A percentile compares a stretch with the other conserved stretches of the same genome.
These are phyloP conservation scores for Penicillium sp. DNA, from an alignment of 2,329 filamentous ascomycete genomes.

Conservation along the genomic window DNA sequence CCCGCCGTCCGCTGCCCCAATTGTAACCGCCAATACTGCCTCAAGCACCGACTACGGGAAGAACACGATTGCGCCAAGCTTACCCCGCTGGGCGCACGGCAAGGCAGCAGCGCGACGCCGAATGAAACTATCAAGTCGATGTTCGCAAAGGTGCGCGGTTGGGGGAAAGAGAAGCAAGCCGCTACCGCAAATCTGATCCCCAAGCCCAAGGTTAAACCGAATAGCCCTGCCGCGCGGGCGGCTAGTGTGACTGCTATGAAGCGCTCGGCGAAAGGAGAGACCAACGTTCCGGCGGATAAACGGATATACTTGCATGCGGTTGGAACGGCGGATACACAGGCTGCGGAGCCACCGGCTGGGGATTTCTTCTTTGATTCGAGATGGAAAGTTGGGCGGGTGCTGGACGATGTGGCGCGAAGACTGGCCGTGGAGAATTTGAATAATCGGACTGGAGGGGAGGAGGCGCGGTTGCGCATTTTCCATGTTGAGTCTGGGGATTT, in stretches of 20 bases:
- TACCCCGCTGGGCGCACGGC: conserved; percentile 59
- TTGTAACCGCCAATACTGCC: conserved; percentile 56
- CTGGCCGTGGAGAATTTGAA: conserved; percentile 52
- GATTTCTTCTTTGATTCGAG: conserved; percentile 81
- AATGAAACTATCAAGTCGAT: conserved; percentile 72
- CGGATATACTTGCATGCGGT: conserved; percentile 90
- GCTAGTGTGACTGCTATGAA: conserved; percentile 79
- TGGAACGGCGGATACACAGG: conserved; percentile 83
- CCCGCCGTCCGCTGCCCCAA: conserved; percentile 55
- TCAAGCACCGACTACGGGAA: conserved; percentile 56
- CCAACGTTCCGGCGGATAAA: conserved; percentile 78
- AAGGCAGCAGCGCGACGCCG: conserved; percentile 47
- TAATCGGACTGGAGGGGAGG: conserved; percentile 52
- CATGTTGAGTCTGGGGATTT: conserved; percentile 89
- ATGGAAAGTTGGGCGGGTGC: conserved; percentile 80
- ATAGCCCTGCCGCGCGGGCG: conserved; percentile 63
- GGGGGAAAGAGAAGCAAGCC: conserved; percentile 77
- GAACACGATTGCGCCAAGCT: conserved; percentile 85
- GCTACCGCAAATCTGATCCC: conserved; percentile 60
- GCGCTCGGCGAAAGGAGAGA: conserved; percentile 86
- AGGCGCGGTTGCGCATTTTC: conserved; percentile 82
- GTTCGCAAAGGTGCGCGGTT: conserved; percentile 75
- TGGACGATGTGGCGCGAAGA: conserved; percentile 50
- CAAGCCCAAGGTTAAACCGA: conserved; percentile 62
- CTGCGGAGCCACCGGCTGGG: conserved; percentile 78